Evolutionary conservation across 1,139 yeast genomes (phyloP).

Genomic region (Magnusiomyces starmeri): DNA sequence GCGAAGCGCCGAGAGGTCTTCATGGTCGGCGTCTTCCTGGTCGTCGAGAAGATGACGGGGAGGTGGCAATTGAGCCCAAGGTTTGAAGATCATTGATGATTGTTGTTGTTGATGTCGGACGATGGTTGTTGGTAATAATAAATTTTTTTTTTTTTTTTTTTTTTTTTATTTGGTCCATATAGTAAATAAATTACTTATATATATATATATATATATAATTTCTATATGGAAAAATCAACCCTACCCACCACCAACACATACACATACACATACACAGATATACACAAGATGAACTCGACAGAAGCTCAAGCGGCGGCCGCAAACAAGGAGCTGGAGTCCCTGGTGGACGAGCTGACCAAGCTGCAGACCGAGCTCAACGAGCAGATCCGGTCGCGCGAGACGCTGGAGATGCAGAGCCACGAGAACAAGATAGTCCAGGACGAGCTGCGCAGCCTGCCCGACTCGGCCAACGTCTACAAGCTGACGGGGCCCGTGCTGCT

Average conservation of each 20-base stretch:
- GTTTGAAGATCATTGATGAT: constrained; percentile 41
- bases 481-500: constrained; percentile 86
- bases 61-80: constrained; percentile 45
- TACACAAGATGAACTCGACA: background rate
- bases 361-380: constrained; percentile 4
- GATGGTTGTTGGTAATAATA: background rate
- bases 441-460: constrained; percentile 29
- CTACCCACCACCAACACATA: background rate
- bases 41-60: constrained; percentile 50
- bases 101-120: background rate
- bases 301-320: constrained; percentile 9
- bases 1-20: constrained; percentile 4
- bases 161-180: no score
- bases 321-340: background rate
- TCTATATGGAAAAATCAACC: no score
- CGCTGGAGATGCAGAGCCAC: constrained; percentile 61
- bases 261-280: background rate
- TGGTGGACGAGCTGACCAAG: background rate
- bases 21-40: constrained; percentile 29
- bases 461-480: constrained; percentile 67
- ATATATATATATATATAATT: no score
- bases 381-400: constrained; percentile 41
- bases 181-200: no score
- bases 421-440: constrained; percentile 86
- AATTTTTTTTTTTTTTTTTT: background rate